A percentile compares a stretch with the other conserved stretches of the same genome.
These are phyloP conservation scores for Oryza nivara DNA, from an alignment of 176 grass and related monocot genomes.

Conservation along the genomic window DNA sequence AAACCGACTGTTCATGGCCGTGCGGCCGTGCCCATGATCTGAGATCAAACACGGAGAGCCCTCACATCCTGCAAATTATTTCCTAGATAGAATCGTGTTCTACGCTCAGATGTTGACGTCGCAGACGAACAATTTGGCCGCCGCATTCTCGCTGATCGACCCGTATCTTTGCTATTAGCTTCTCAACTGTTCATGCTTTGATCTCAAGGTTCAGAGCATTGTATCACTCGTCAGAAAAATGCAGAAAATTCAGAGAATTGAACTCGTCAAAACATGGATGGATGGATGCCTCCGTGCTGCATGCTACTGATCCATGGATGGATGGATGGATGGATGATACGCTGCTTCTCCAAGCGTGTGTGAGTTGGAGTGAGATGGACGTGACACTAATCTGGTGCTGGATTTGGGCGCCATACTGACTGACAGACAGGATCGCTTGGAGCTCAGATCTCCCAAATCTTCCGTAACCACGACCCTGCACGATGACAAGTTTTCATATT, in stretches of 20 bases:
- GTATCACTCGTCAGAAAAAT: not conserved
- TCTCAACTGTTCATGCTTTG: not conserved
- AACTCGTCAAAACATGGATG: conserved; percentile 33
- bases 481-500: no score
- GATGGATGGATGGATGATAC: not conserved
- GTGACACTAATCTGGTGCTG: conserved; percentile 16
- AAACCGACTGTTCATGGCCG: not conserved
- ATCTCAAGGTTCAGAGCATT: not conserved
- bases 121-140: not conserved
- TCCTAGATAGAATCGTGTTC: not conserved
- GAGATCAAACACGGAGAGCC: not conserved
- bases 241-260: not conserved
- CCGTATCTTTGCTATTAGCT: conserved; percentile 4
- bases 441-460: conserved; percentile 31
- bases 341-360: not conserved
- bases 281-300: not conserved
- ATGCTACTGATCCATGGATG: not conserved
- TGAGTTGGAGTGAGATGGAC: conserved; percentile 48
- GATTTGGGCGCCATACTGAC: conserved; percentile 28
- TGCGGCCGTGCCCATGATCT: conserved; percentile 14
- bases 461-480: not conserved
- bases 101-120: conserved; percentile 5
- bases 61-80: conserved; percentile 30
- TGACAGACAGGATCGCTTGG: not conserved
- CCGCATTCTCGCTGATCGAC: not conserved